Base-by-base conservation (phyloP, 2,329 filamentous ascomycete species). In the Ophiostoma sp. region DNA sequence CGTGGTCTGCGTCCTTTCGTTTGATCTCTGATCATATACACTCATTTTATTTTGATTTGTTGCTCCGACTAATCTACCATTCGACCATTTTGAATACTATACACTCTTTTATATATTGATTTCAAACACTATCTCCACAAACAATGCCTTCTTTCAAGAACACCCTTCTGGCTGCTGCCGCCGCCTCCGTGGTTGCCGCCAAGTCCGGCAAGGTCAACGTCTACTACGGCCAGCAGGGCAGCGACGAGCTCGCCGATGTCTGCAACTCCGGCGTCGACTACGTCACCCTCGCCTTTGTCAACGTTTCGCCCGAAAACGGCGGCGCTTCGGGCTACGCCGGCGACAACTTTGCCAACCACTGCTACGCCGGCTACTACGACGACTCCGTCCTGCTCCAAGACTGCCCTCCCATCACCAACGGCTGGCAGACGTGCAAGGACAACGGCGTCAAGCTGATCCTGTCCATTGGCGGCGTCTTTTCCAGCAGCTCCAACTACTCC, bases 361-460 rank as follows among this genome's bases (percentile, higher is more conserved):
- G 80, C 72, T 75, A 73, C 27, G 76, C 74, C 8, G 76, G 74
- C 36, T 73, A 76, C 70, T 80, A 80, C 72, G 7, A 48, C 44
- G 69, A 73, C 31, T 79, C 80, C 13, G 71, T 74, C 36, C 77
- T 81, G 39, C 76, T 80, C 0, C 74, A 70, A 48, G 70, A 74
- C 23, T 81, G 80, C 72, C 76, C 75, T 20, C 71, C 71, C 67
- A 77, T 81, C 68, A 76, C 76, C 20, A 73, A 74, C 23, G 79
- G 79, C 48, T 77, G 81, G 69, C 73, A 76, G 64, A 75, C 80
- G 36, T 90, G 88, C 77, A 87, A 89, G 76, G 73, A 76, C 4
- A 78, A 84, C 70, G 83, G 84, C 70, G 90, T 89, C 79, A 89
- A 87, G 72, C 84, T 90, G 68, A 78, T 90, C 60, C 81, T 90